phyloP scores from a whole-genome alignment of 2,329 filamentous ascomycete species.

The Cytospora piceae region DNA sequence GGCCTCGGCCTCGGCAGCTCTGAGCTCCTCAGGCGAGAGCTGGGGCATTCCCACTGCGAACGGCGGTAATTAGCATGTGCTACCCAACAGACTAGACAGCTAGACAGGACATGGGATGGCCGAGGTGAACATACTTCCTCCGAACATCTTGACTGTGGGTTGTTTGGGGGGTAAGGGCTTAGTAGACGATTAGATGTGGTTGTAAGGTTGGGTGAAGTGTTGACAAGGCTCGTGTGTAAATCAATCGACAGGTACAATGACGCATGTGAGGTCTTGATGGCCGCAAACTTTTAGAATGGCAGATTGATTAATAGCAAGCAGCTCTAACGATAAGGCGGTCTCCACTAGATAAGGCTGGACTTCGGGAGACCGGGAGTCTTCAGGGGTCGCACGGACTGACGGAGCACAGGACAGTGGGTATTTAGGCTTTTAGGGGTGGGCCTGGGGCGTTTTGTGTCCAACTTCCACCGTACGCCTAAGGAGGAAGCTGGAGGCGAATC shows the following conservation, averaged over 20 bases:
- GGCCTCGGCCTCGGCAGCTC: constrained; percentile 69
- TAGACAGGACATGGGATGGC: neutral
- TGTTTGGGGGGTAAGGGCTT: constrained; percentile 5
- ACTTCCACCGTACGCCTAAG: neutral
- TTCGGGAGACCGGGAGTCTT: neutral
- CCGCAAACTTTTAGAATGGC: constrained; percentile 21
- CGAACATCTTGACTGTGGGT: constrained; percentile 58
- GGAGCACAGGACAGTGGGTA: constrained; percentile 1
- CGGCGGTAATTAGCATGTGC: constrained; percentile 15
- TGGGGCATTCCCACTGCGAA: constrained; percentile 67
- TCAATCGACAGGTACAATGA: constrained; percentile 20
- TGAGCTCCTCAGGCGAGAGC: constrained; percentile 71
- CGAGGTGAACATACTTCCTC: constrained; percentile 54
- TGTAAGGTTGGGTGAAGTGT: constrained; percentile 6
- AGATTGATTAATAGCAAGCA: constrained; percentile 10
- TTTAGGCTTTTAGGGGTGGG: neutral
- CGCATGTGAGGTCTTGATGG: constrained; percentile 26
- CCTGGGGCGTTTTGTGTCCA: neutral
- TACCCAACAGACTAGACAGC: too few relatives aligned
- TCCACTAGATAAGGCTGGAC: neutral
- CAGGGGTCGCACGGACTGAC: neutral
- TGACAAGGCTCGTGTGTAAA: neutral
- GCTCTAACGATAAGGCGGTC: constrained; percentile 10
- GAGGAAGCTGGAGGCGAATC: neutral
- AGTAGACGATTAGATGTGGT: neutral